A percentile compares a stretch with the other conserved stretches of the same genome.
phyloP scores from a whole-genome alignment of 2,329 filamentous ascomycete genomes.

The Hymenoscyphus albidus region DNA sequence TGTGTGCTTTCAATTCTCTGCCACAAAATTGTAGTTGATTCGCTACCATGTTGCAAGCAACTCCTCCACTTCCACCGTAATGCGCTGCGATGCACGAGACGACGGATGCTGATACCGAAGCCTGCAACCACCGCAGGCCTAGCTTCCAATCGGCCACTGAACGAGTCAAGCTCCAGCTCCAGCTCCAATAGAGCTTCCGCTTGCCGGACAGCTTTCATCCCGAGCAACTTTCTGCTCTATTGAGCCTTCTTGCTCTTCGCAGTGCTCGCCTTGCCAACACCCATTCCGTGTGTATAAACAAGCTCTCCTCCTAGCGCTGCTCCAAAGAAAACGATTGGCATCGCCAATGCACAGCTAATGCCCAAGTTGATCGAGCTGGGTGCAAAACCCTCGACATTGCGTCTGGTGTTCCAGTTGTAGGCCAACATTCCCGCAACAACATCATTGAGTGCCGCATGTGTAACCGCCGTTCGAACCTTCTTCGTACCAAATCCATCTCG shows the following conservation, averaged over 20 bases:
- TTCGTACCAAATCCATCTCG: constrained; percentile 13
- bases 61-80: background rate
- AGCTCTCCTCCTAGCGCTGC: constrained; percentile 16
- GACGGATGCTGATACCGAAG: too few relatives aligned
- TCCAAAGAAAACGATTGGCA: constrained; percentile 9
- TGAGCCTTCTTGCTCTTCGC: constrained; percentile 12
- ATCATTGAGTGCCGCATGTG: constrained; percentile 19
- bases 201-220: too few relatives aligned
- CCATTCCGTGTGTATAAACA: constrained; percentile 19
- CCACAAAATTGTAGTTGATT: background rate
- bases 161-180: background rate
- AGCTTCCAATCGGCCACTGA: background rate
- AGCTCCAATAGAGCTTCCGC: background rate
- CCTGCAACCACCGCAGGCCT: background rate
- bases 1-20: background rate
- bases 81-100: background rate
- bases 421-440: constrained; percentile 4
- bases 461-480: constrained; percentile 13
- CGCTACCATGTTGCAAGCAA: background rate
- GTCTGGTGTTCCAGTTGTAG: constrained; percentile 17
- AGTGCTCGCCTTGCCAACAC: constrained; percentile 13
- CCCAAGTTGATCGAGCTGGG: constrained; percentile 9
- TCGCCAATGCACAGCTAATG: constrained; percentile 11
- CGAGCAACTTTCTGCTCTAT: background rate
- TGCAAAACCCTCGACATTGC: constrained; percentile 4